Base-by-base conservation (phyloP, 257 asterid genomes). In the Anisodus tanguticus region DNA sequence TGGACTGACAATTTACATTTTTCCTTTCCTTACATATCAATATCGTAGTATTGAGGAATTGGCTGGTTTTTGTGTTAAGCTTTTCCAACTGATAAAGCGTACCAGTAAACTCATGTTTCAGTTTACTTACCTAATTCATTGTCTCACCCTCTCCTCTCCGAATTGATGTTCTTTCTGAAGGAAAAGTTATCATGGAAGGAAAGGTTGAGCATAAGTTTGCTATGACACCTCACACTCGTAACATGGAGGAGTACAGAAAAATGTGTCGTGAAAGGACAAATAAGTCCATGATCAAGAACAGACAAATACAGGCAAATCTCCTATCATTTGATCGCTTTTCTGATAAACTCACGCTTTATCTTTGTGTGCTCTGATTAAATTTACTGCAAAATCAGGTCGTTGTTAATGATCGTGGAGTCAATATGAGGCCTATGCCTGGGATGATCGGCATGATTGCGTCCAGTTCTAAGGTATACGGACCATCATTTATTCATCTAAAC, bases 221-320 rank as follows among this genome's bases (percentile, higher is more conserved):
- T 87, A 90, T 95, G 98, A 94, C 93, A 87, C 99, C 98, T 39
- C 95, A 90, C 55, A 86, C 84, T 45, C 60, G 83, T 59, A 89
- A 87, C 84, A 83, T 87, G 89, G 91, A 89, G 71, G 91, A 89
- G 82, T 96, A 96, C 88, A 85, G 97, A 77, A 92, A 90, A 84
- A 85, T 96, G 95, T 96, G 99, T 64, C 93, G 98, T 84, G 99
- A 96, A 84, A 94, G 99, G 87, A 96, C 99, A 78, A 94, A 91
- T 81, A 94, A 92, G 83, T 94, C 98, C 37, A 93, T 93, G 97
- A 84, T 94, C 72, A 96, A 94, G 92, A 92, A 87, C 87, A 92
- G 99, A 69, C 98, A 96, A 92, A 90, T 94, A 83, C 98, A 93
- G 94, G 99, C 92, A 76, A 47, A 47, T 54, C 13, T 70, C 68